phyloP scores from a whole-genome alignment of 495 filamentous ascomycete genomes.

The Talaromyces liani region DNA sequence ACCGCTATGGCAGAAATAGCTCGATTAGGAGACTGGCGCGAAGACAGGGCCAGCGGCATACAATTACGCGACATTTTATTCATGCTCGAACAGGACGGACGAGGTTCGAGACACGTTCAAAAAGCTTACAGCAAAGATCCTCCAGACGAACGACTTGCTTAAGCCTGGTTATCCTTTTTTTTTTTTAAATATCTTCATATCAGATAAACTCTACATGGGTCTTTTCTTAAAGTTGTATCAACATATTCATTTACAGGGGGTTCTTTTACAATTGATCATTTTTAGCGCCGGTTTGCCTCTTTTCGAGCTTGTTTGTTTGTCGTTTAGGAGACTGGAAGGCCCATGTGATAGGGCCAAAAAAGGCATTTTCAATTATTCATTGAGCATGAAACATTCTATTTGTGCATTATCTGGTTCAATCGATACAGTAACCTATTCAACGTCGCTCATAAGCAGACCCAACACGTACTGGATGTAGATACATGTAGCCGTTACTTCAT shows the following conservation, averaged over 20 bases:
- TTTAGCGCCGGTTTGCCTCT: neutral
- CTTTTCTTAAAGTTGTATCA: constrained; percentile 1
- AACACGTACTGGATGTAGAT: no score
- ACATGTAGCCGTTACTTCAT: no score
- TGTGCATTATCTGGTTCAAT: neutral
- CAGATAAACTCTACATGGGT: neutral
- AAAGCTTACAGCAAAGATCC: constrained; percentile 37
- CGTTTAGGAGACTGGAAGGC: neutral
- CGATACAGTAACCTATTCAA: neutral
- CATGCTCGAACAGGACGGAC: constrained; percentile 43
- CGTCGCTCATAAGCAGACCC: neutral
- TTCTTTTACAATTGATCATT: neutral
- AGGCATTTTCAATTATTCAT: neutral
- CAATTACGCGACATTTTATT: constrained; percentile 44
- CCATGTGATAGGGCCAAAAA: neutral
- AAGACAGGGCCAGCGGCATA: constrained; percentile 43
- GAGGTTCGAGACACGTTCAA: constrained; percentile 36
- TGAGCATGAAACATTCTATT: neutral
- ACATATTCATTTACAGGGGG: constrained; percentile 1
- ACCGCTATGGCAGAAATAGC: constrained; percentile 15
- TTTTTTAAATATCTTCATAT: constrained; percentile 7
- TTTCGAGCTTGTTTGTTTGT: neutral
- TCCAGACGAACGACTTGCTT: constrained; percentile 33
- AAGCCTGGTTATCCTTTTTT: constrained; percentile 7
- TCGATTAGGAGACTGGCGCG: constrained; percentile 39